Conservation (phyloP, 2,329 filamentous ascomycete species). For the Aureobasidium sp. region DNA sequence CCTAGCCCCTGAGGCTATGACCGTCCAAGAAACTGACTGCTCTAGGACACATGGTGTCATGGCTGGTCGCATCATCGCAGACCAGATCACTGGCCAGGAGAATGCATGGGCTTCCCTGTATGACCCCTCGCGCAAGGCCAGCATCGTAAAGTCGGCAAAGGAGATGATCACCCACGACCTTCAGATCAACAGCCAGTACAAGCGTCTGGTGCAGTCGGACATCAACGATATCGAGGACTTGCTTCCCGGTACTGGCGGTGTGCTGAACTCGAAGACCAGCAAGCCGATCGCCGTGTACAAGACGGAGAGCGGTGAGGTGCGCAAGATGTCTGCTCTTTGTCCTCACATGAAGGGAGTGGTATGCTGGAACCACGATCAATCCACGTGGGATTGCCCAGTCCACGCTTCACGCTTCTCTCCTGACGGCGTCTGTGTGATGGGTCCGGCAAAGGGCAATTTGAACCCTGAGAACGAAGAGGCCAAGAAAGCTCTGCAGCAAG, state of each 20-base stretch:
- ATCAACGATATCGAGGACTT: constrained; percentile 53
- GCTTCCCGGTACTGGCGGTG: constrained; percentile 43
- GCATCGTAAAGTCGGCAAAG: constrained; percentile 40
- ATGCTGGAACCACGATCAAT: constrained; percentile 50
- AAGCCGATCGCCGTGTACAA: constrained; percentile 51
- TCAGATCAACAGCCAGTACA: constrained; percentile 52
- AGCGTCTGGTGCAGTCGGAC: constrained; percentile 47
- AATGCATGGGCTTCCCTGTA: constrained; percentile 48
- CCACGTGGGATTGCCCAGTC: constrained; percentile 50
- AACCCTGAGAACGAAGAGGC: constrained; percentile 28
- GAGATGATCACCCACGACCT: constrained; percentile 46
- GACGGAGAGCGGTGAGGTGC: constrained; percentile 46
- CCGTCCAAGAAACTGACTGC: too few relatives aligned
- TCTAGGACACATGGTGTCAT: constrained; percentile 43
- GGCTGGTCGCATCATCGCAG: constrained; percentile 46
- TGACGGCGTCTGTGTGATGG: constrained; percentile 36
- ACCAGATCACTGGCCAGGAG: constrained; percentile 44
- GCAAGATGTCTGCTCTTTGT: constrained; percentile 48
- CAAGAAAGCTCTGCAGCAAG: constrained; percentile 21
- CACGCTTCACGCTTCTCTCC: constrained; percentile 39
- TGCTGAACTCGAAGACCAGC: constrained; percentile 43
- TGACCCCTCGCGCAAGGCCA: constrained; percentile 41
- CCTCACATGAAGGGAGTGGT: constrained; percentile 51
- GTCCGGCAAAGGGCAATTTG: constrained; percentile 35
- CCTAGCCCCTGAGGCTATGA: too few relatives aligned